Evolutionary conservation across 202 grass and related monocot species (phyloP), one percentile per base, ranked within the genome.

Genomic region (Cymbopogon flexuosus): DNA sequence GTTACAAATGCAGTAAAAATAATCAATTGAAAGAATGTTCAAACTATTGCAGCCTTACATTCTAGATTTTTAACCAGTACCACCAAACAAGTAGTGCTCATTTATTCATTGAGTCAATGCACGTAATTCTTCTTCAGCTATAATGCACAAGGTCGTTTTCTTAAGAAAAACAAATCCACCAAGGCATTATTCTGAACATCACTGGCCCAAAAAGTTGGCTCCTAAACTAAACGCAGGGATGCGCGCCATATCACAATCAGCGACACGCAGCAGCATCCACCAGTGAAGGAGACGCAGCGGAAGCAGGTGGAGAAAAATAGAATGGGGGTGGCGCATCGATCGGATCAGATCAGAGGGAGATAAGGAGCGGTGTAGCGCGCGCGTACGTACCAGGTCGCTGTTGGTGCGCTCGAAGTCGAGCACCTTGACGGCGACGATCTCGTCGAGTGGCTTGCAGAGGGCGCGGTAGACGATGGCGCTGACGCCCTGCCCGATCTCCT

Each of bases 341-440:
- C 40, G 39, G 0, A 47, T 47, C 15, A 6, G 49, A 54, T 18
- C 15, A n/a, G 16, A 51, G 13, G 16, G 49, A 16, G 8, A 54
- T 54, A 62, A 13, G 43, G 47, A 12, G 5, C 14, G 43, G 33
- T 16, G 29, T 8, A 10, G 33, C 52, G 10, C 10, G 21, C 47
- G 47, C 6, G 63, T 34, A 5, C 35, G 37, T 88, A 95, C 96
- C 90, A 95, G 87, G 78, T 95, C 92, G 77, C 92, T 98, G 79
- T 93, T 98, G 18, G 90, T 87, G 65, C 86, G 91, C 76, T 95
- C 96, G 70, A 98, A 93, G 77, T 98, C 96, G 65, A 98, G 86
- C 68, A 98, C 83, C 88, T 98, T 98, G 77, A 98, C 90, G 63
- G 96, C 90, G 52, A 98, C 87, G 60, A 88, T 65, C 88, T 98